Base-by-base conservation (phyloP, 2,329 filamentous ascomycete genomes). In the Talaromyces marneffei region DNA sequence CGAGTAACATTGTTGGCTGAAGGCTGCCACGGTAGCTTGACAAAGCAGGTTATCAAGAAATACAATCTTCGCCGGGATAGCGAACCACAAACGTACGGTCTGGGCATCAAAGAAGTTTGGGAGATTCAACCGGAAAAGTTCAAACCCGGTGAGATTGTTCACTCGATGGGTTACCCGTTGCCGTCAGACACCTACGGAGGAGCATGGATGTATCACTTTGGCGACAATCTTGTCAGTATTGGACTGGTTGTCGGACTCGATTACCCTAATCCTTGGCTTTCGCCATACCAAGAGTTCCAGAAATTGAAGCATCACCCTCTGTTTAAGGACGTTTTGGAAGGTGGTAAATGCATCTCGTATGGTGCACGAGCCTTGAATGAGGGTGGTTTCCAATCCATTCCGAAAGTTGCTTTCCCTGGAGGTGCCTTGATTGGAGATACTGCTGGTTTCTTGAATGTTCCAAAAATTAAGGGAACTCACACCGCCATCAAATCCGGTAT, bases 131-230 rank as follows among this genome's bases (percentile, higher is more conserved):
- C 94, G 0, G 91, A 90, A 69, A 97, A 96, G 77, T 97, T 97
- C 77, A 83, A 88, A 64, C 89, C 89, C 71, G 94, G 94, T 58
- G 81, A 93, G 67, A 85, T 97, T 50, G 85, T 87, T 3, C 94
- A 99, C 79, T 90, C 91, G 4, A 86, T 99, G 87, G 94, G 94
- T 20, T 97, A 96, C 71, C 94, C 94, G 20, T 78, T 99, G 48
- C 85, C 91, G 16, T 85, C 83, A 68, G 89, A 97, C 72, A 94
- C 92, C 8, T 99, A 99, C 73, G 94, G 94, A 67, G 94, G 94
- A 66, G 92, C 90, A n/a, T 99, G 92, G 87, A 92, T 99, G 90
- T 99, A 99, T 72, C 94, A 99, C 76, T 99, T 97, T 75, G 94
- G 92, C 39, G 93, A 99, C 69, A 99, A 97, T 76, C 84, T 97